Evolutionary conservation across 148 eudicot genomes (phyloP).

Genomic region (Dianthus caryophyllus): DNA sequence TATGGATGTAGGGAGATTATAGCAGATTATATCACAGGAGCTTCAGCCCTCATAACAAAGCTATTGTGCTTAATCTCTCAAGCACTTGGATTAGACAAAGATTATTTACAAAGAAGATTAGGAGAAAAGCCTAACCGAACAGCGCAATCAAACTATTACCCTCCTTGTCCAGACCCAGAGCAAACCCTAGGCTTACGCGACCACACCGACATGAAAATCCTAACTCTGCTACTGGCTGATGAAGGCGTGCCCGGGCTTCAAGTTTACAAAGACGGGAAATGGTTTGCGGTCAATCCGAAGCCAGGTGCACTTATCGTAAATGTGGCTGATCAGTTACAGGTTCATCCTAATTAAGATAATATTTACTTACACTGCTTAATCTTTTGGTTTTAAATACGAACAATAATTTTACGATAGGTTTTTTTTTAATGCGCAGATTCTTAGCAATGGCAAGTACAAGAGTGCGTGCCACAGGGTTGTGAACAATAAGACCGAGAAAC

Average conservation of each 20-base stretch:
- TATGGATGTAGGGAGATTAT: constrained; percentile 21
- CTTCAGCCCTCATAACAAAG: constrained; percentile 7
- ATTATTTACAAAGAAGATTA: constrained; percentile 19
- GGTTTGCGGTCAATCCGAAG: constrained; percentile 29
- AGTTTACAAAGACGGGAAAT: constrained; percentile 25
- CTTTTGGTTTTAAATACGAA: no score
- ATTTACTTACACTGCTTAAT: no score
- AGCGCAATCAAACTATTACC: constrained; percentile 41
- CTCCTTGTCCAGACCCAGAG: constrained; percentile 37
- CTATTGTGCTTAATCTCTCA: constrained; percentile 31
- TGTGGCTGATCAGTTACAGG: constrained; percentile 37
- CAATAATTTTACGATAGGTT: no score
- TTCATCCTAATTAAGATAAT: no score
- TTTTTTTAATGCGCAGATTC: no score
- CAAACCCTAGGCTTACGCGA: constrained; percentile 24
- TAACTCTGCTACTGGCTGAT: constrained; percentile 27
- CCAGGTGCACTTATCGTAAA: constrained; percentile 31
- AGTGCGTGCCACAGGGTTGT: constrained; percentile 30
- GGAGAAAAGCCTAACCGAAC: constrained; percentile 16
- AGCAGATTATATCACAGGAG: constrained; percentile 11
- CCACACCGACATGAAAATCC: constrained; percentile 27
- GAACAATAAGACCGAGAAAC: constrained; percentile 18
- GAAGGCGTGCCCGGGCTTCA: constrained; percentile 29
- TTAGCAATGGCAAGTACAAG: constrained; percentile 38
- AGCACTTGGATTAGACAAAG: constrained; percentile 28